Evolutionary conservation across 2,329 filamentous ascomycete species (phyloP), one percentile per base, ranked within the genome.

Genomic region (Talaromyces sp.): DNA sequence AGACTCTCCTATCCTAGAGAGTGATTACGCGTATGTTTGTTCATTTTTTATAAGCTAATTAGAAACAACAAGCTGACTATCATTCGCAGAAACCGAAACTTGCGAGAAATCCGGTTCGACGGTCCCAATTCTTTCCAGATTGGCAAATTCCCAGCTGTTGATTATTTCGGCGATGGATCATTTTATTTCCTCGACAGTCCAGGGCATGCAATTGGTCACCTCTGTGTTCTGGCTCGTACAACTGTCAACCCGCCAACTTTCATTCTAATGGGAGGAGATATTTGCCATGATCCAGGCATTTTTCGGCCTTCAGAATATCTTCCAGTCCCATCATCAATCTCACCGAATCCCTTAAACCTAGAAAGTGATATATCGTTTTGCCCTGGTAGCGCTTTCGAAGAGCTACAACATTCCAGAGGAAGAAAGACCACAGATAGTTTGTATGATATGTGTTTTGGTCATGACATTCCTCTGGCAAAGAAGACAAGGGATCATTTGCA

Each of bases 1-100:
- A 1, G 69, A 79, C 0, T 76, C 75, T 0, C 70, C 71, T 0
- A 70, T 81, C 0, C 69, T 73, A 3, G 76, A 79, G 45, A 75
- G 69, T 15, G 78, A 81, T 64, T 65, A 61, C 25, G 27, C 25
- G 59, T 61, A 51, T 5, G 43, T 47, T 45, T 47, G 4, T 15
- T 47, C 4, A 47, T 25, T 5, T n/a, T 17, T 7, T 34, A 34
- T 1, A 13, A 2, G 13, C 8, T 11, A 4, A 13, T 38, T 2
- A 38, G 11, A 38, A 13, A 38, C 34, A 13, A 13, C 1, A 11
- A 13, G 11, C 11, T 38, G 4, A 38, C 15, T 3, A 38, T 43
- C 17, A n/a, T 43, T 43, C 17, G 7, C 22, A 61, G 40, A 15
- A 7, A 43, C 10, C 38, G 58, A 3, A 53, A 34, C 15, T 36